Base-by-base conservation (phyloP, 176 grass and related monocot species). In the Dendrocalamus sinicus region DNA sequence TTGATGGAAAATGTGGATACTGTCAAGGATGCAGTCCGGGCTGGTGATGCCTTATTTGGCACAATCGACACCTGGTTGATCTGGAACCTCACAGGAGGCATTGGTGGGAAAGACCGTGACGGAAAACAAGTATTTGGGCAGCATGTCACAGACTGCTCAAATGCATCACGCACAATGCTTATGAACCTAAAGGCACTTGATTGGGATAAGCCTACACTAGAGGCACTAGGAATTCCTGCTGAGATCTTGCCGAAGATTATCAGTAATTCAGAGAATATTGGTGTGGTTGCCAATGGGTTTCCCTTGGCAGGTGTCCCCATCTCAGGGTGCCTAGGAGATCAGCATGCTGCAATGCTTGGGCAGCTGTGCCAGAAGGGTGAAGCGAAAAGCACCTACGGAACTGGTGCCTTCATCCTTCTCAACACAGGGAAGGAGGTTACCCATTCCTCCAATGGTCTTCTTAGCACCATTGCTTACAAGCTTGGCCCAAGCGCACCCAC, bases 51-150 rank as follows among this genome's bases (percentile, higher is more conserved):
- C 20, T 80, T 98, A 22, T 95, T 98, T 67, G 96, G 96, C 69
- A 98, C 96, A 8, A 84, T 98, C 0, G 96, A 98, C 32, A 91
- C 96, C 45, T 98, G 96, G 96, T 90, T 95, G 67, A 98, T 98
- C 32, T 98, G 96, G 96, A 95, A 98, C 84, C 90, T 95, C 43
- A 98, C 96, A 20, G 93, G 93, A 28, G 96, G 93, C 6, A 62
- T 86, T 28, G 61, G 65, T 16, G 41, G 74, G 14, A 63, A 44
- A 58, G 81, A 86, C 41, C 19, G 1, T 51, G 84, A 91, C 22
- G 89, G 88, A 44, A 94, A 76, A 16, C 58, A 77, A 11, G 78
- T 91, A 48, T 57, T 51, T 61, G 95, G 91, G 22, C 65, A 89
- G 28, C 93, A 98, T 70, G 91, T 95, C 75, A 98, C 96, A 9